Evolutionary conservation across 306 rosid genomes (phyloP), one percentile per base, ranked within the genome.

Genomic region (Fragaria vesca): DNA sequence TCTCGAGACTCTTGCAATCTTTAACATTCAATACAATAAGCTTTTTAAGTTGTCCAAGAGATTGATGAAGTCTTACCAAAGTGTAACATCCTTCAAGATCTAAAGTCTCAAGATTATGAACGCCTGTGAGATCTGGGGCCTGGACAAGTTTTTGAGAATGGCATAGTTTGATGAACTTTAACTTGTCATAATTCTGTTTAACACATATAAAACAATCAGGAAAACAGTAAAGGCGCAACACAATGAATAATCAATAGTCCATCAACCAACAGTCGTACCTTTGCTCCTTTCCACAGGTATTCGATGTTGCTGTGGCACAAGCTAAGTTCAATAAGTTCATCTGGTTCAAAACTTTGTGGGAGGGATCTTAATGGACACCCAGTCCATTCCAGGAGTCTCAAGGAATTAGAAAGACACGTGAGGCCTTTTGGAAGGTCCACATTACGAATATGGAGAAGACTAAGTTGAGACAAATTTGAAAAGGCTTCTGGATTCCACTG

Each of bases 341-440:
- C 42, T 75, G 76, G 7, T 60, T 28, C 21, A 26, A 78, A 78
- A 71, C 32, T 21, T 78, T 60, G 32, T 60, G 81, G 81, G 12
- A 78, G 68, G 8, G 16, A 18, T 40, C 42, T 57, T 20, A 45
- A 57, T 0, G 76, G 81, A 13, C 61, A 78, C 1, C 71, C 61
- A 55, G 12, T 36, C 69, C 62, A 55, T n/a, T 55, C 62, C 2
- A n/a, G 62, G 13, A 55, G 26, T 2, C 4, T 55, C 30, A 55
- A 55, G 15, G 28, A 20, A n/a, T 8, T n/a, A 48, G 54, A 48
- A 13, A 48, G 20, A 48, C 0, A 48, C 0, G 54, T 48, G 6
- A 48, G 54, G 6, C 54, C 54, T 48, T 48, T 1, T 1, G 54
- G 54, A 48, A 48, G 54, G 18, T 48, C 6, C 54, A 48, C 54